phyloP scores from a whole-genome alignment of 2,329 filamentous ascomycete species.

The Apiospora aurea region DNA sequence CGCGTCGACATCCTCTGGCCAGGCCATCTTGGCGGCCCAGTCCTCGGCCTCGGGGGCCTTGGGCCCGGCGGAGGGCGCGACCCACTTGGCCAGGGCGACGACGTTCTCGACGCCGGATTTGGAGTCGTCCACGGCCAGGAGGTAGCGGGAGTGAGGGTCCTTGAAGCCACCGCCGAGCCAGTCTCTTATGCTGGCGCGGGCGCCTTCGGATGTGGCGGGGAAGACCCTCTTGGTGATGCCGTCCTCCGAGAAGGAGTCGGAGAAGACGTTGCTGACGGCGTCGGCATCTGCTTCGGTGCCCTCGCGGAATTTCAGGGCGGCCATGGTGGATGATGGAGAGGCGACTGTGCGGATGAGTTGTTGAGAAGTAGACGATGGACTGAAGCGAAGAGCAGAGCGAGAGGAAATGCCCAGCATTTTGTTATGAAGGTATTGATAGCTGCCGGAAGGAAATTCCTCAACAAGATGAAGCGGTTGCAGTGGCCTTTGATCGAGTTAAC shows the following conservation, averaged over 20 bases:
- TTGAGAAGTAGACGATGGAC: background rate
- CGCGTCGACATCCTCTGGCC: background rate
- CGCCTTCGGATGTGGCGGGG: constrained; percentile 16
- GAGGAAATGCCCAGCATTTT: background rate
- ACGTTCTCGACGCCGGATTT: background rate
- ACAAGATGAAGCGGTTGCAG: background rate
- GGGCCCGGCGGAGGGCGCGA: background rate
- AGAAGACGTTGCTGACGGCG: constrained; percentile 31
- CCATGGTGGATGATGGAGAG: background rate
- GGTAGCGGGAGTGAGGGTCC: constrained; percentile 28
- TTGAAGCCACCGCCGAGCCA: constrained; percentile 23
- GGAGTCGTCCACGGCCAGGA: background rate
- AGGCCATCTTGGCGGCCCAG: background rate
- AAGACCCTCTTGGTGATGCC: constrained; percentile 28
- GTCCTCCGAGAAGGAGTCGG: constrained; percentile 33
- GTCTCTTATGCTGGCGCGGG: constrained; percentile 25
- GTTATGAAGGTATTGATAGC: background rate
- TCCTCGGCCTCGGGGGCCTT: background rate
- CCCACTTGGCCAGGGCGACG: constrained; percentile 20
- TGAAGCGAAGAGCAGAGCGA: background rate
- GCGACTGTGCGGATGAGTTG: background rate
- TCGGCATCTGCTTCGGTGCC: constrained; percentile 30
- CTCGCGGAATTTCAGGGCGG: constrained; percentile 30
- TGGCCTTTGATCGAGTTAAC: background rate
- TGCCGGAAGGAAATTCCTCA: accelerated